These are phyloP conservation scores for Chondrostereum purpureum DNA, from an alignment of 1,284 basidiomycete genomes.

Conservation along the genomic window DNA sequence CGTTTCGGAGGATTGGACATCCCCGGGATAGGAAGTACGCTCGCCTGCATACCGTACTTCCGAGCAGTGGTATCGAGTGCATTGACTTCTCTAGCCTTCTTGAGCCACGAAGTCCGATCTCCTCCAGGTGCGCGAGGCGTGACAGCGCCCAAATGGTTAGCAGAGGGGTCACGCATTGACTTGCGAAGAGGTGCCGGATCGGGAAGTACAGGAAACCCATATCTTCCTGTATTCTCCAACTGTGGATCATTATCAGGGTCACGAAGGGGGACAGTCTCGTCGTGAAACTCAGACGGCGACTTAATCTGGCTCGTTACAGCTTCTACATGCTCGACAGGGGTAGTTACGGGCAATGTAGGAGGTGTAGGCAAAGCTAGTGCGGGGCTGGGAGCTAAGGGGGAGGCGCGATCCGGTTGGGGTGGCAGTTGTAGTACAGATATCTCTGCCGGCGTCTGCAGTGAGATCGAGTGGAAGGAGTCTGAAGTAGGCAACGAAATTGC, in stretches of 20 bases:
- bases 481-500: slow-evolving; percentile 17
- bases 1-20: slow-evolving; percentile 39
- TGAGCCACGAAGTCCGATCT: slow-evolving; percentile 73
- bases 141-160: slow-evolving; percentile 24
- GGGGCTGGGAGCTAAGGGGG: neutral
- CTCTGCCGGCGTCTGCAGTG: slow-evolving; percentile 24
- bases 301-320: neutral
- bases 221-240: neutral
- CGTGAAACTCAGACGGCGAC: neutral
- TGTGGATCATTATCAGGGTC: slow-evolving; percentile 15
- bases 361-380: neutral
- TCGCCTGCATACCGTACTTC: slow-evolving; percentile 23
- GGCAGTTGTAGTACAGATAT: neutral
- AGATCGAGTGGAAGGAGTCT: slow-evolving; percentile 32
- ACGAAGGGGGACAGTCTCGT: slow-evolving; percentile 4
- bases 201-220: slow-evolving; percentile 48
- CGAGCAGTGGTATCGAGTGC: slow-evolving; percentile 51
- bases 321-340: neutral
- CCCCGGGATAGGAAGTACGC: slow-evolving; percentile 14
- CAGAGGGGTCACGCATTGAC: slow-evolving; percentile 48
- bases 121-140: slow-evolving; percentile 40
- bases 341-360: no score
- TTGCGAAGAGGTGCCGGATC: slow-evolving; percentile 64
- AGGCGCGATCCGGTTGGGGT: no score
- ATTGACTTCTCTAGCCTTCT: slow-evolving; percentile 69